phyloP scores from a whole-genome alignment of 2,329 filamentous ascomycete species.

The Knoxdaviesia proteae region DNA sequence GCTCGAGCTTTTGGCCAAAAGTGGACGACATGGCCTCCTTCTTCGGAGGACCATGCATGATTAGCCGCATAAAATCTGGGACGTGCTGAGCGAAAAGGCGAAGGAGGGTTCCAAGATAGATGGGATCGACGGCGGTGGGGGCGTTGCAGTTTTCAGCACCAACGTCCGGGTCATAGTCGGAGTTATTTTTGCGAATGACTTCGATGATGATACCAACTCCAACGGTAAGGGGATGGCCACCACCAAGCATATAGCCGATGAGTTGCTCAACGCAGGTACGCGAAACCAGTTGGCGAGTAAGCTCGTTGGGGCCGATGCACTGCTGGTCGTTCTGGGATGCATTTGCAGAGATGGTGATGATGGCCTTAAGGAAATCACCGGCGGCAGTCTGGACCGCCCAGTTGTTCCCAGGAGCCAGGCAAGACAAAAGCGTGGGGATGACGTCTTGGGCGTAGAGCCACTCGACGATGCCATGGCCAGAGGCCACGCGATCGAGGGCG shows the following conservation, averaged over 20 bases:
- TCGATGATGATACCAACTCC: constrained; percentile 96
- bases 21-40: constrained; percentile 64
- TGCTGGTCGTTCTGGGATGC: constrained; percentile 95
- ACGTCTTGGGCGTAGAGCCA: constrained; percentile 84
- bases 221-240: constrained; percentile 85
- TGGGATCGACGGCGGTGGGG: constrained; percentile 75
- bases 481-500: constrained; percentile 79
- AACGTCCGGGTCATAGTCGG: constrained; percentile 90
- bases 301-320: constrained; percentile 94
- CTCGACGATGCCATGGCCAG: constrained; percentile 85
- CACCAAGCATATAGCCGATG: constrained; percentile 79
- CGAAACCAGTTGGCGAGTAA: constrained; percentile 87
- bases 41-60: constrained; percentile 56
- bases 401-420: constrained; percentile 64
- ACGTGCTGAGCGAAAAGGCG: constrained; percentile 79
- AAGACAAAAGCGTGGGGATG: constrained; percentile 70
- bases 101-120: constrained; percentile 80
- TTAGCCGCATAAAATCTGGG: constrained; percentile 80
- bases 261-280: constrained; percentile 62
- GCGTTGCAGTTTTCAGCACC: constrained; percentile 58
- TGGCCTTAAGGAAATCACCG: constrained; percentile 93
- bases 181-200: constrained; percentile 98
- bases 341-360: constrained; percentile 96
- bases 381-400: constrained; percentile 90
- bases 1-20: constrained; percentile 79